A percentile compares a stretch with the other conserved stretches of the same genome.
phyloP scores from a whole-genome alignment of 2,329 filamentous ascomycete species.

The Pseudocercospora vitis region DNA sequence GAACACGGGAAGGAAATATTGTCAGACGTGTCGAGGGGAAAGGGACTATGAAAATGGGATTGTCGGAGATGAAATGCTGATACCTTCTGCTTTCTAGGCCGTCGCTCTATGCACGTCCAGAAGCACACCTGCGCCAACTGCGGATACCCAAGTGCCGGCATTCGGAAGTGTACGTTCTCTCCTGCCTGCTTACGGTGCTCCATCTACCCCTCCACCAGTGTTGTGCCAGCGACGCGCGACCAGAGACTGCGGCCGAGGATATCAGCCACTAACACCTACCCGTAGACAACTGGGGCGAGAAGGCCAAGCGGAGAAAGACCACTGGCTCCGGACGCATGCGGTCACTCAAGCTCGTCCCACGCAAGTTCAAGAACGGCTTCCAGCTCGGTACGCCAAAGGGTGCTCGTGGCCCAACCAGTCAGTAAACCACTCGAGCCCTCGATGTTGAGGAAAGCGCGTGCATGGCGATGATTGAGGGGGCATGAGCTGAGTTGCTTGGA shows the following conservation, averaged over 20 bases:
- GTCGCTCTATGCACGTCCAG: slow-evolving; percentile 98
- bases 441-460: slow-evolving; percentile 9
- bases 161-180: slow-evolving; percentile 86
- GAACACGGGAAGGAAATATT: slow-evolving; percentile 11
- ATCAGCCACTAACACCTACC: slow-evolving; percentile 19
- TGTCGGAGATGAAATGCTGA: slow-evolving; percentile 30
- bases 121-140: slow-evolving; percentile 97
- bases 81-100: slow-evolving; percentile 57
- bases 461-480: slow-evolving; percentile 22
- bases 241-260: background rate
- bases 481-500: slow-evolving; percentile 27
- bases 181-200: slow-evolving; percentile 2
- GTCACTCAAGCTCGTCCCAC: slow-evolving; percentile 87
- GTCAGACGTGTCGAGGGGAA: slow-evolving; percentile 1
- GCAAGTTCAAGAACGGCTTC: slow-evolving; percentile 98
- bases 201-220: slow-evolving; percentile 10
- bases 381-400: slow-evolving; percentile 84
- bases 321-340: slow-evolving; percentile 95
- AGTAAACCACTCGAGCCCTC: slow-evolving; percentile 16
- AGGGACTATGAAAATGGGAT: slow-evolving; percentile 1
- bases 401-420: slow-evolving; percentile 59
- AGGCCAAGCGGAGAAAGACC: slow-evolving; percentile 99
- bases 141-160: slow-evolving; percentile 97
- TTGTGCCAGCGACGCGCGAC: background rate
- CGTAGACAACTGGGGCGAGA: slow-evolving; percentile 97